A percentile compares a stretch with the other conserved stretches of the same genome.
Conservation (phyloP, 257 asterid genomes). For the Nicotiana attenuata region DNA sequence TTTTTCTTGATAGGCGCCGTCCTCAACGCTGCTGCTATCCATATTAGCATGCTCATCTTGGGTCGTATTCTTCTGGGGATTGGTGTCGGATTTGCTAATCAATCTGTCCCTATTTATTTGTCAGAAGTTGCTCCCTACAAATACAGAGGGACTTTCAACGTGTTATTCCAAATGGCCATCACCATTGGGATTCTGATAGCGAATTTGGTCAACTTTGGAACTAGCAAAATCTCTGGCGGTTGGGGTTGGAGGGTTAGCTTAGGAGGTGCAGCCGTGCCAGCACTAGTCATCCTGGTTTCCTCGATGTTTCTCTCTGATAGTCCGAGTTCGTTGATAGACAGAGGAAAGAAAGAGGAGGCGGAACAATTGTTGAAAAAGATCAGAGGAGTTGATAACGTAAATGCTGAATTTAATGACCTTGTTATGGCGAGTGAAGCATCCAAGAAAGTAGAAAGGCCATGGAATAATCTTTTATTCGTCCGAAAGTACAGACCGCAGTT, state of each 20-base stretch:
- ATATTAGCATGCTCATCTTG: neutral
- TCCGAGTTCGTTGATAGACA: neutral
- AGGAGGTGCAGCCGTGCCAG: slow-evolving; percentile 8
- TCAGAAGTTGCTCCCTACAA: slow-evolving; percentile 20
- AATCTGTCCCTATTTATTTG: slow-evolving; percentile 18
- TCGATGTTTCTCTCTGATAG: neutral
- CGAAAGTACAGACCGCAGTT: slow-evolving; percentile 16
- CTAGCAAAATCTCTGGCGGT: slow-evolving; percentile 8
- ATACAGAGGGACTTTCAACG: slow-evolving; percentile 9
- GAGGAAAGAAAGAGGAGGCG: neutral
- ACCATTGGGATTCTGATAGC: slow-evolving; percentile 13
- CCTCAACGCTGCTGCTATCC: too few relatives aligned
- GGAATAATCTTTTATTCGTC: neutral
- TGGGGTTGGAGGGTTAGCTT: slow-evolving; percentile 23
- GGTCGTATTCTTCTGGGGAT: slow-evolving; percentile 4
- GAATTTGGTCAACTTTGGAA: slow-evolving; percentile 7
- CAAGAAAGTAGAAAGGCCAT: neutral
- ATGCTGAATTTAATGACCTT: neutral
- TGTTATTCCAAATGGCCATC: slow-evolving; percentile 17
- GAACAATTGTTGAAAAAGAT: neutral
- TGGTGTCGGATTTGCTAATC: slow-evolving; percentile 7
- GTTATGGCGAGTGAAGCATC: neutral
- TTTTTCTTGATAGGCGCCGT: too few relatives aligned
- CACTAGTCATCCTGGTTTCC: slow-evolving; percentile 1
- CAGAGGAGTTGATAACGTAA: neutral